Evolutionary conservation across 805 yeast genomes (phyloP).

Genomic region (Ogataea degrootiae): DNA sequence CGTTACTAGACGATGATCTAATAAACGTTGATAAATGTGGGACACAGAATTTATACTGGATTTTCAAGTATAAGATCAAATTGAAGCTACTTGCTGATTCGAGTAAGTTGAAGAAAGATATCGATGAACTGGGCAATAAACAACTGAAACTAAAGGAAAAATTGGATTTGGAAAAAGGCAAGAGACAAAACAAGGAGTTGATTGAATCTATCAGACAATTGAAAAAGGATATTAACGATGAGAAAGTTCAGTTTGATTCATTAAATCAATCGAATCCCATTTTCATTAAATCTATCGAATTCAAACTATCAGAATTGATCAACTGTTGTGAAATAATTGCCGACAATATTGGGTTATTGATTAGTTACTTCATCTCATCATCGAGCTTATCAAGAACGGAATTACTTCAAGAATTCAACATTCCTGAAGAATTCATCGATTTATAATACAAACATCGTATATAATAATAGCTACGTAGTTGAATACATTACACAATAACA

Average conservation of each 20-base stretch:
- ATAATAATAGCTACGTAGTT: neutral
- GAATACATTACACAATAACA: conserved; percentile 37
- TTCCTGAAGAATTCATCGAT: conserved; percentile 37
- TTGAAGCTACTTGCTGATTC: conserved; percentile 8
- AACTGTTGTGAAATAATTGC: conserved; percentile 9
- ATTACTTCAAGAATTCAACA: conserved; percentile 35
- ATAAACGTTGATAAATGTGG: conserved; percentile 55
- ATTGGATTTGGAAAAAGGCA: conserved; percentile 1
- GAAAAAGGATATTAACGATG: neutral
- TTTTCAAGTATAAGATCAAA: conserved; percentile 32
- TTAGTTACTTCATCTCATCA: conserved; percentile 32
- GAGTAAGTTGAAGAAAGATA: conserved; percentile 11
- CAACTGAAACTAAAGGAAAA: conserved; percentile 6
- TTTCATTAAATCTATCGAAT: neutral
- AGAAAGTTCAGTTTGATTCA: neutral
- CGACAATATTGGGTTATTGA: conserved; percentile 40
- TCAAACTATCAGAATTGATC: neutral
- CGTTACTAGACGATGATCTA: conserved; percentile 44
- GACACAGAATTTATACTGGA: conserved; percentile 46
- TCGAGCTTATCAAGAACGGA: conserved; percentile 25
- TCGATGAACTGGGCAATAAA: conserved; percentile 9
- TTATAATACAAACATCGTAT: neutral
- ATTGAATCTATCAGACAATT: conserved; percentile 6
- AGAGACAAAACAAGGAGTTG: neutral
- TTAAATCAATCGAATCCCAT: neutral